These are phyloP conservation scores for Pyrenula massariospora DNA, from an alignment of 495 filamentous ascomycete species.

Conservation along the genomic window DNA sequence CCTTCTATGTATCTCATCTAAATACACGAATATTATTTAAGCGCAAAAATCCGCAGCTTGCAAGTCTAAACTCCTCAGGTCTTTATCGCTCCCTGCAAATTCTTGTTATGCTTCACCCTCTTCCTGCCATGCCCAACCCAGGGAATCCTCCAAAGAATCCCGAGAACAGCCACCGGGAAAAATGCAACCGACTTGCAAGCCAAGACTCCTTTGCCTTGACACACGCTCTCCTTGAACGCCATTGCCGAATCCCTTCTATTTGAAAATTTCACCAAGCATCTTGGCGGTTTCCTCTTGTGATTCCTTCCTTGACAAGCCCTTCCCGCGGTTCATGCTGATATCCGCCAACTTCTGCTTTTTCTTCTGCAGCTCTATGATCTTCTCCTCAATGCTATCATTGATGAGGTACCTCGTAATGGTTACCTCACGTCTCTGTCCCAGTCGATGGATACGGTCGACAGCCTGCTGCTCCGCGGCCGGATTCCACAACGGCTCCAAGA, in stretches of 20 bases:
- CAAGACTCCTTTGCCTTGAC: too few relatives aligned
- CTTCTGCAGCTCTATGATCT: slow-evolving; percentile 75
- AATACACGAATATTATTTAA: too few relatives aligned
- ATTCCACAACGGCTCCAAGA: slow-evolving; percentile 98
- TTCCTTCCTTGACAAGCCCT: slow-evolving; percentile 52
- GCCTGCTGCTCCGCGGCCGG: slow-evolving; percentile 91
- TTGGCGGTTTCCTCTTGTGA: slow-evolving; percentile 63
- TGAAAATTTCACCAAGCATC: slow-evolving; percentile 76
- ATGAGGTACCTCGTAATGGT: slow-evolving; percentile 78
- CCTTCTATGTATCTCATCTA: too few relatives aligned
- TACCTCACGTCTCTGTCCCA: slow-evolving; percentile 81
- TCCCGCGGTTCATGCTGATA: slow-evolving; percentile 64
- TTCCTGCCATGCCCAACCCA: too few relatives aligned
- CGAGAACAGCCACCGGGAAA: too few relatives aligned
- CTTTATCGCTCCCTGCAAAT: too few relatives aligned
- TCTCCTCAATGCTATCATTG: slow-evolving; percentile 82
- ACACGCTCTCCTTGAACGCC: too few relatives aligned
- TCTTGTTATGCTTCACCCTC: too few relatives aligned
- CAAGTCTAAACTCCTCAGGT: too few relatives aligned
- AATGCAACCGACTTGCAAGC: too few relatives aligned
- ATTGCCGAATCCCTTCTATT: slow-evolving; percentile 24
- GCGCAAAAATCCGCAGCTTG: too few relatives aligned
- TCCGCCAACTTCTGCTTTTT: slow-evolving; percentile 86
- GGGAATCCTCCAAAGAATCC: too few relatives aligned
- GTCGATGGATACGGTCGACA: slow-evolving; percentile 83